Evolutionary conservation across 805 yeast species (phyloP), one percentile per base, ranked within the genome.

Genomic region (Tetrapisispora fleetii): DNA sequence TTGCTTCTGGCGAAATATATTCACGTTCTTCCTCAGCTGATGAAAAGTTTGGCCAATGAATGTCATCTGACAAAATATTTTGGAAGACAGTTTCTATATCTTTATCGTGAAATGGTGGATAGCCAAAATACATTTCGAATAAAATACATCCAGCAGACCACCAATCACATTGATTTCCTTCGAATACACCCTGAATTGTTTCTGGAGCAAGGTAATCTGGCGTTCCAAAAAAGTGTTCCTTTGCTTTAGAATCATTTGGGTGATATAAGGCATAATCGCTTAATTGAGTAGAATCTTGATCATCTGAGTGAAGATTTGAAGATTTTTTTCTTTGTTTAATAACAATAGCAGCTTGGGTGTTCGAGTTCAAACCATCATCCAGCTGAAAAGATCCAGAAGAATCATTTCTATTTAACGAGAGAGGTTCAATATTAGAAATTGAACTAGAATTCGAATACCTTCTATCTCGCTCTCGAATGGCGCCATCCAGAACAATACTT

Each of bases 141-240:
- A 91, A 67, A 13, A 93, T 88, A 65, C 98, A 91, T 0, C 99
- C 99, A 33, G 91, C 78, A 2, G 98, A 87, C 99, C 99, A 93
- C 99, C 99, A 81, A 55, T 67, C 70, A 52, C 67, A 53, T 27
- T 81, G 77, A 53, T 80, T 89, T 52, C 81, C 85, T 62, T 91
- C 96, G 0, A 85, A 83, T 1, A 75, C 72, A 37, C 97, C 98
- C 39, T 76, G 72, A 52, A 93, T 88, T 0, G 96, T 90, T 62
- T 93, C 99, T 0, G 99, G 99, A 0, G 99, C 95, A 37, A 95
- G 75, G 65, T 93, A 93, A 63, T 93, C 99, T 0, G 99, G 99
- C 0, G 99, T 93, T 0, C 99, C 99, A 32, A 89, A 95, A 58
- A 91, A 90, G 52, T 76, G 77, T 4, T 37, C 22, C 56, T 80